A percentile compares a stretch with the other conserved stretches of the same genome.
Evolutionary conservation across 108 stramenopile genomes (phyloP).

Genomic region (Cyclotella baltica): DNA sequence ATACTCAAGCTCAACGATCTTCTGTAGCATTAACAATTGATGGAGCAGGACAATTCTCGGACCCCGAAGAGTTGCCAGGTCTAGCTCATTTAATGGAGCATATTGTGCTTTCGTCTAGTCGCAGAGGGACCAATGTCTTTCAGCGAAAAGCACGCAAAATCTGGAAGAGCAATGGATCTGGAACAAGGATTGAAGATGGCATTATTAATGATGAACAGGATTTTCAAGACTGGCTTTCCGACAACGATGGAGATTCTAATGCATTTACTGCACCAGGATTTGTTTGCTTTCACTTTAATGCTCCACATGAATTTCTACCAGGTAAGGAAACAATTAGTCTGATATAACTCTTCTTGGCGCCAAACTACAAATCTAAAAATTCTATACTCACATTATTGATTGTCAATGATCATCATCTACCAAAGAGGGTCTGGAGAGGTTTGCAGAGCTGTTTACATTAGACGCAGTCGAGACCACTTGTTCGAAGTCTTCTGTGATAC

Average conservation of each 20-base stretch:
- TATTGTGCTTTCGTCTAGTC: constrained; percentile 62
- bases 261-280: constrained; percentile 75
- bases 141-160: constrained; percentile 39
- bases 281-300: constrained; percentile 82
- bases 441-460: constrained; percentile 60
- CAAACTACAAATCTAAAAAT: background rate
- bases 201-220: constrained; percentile 36
- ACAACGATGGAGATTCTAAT: constrained; percentile 75
- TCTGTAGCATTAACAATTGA: constrained; percentile 70
- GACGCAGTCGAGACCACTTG: constrained; percentile 54
- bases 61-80: constrained; percentile 66
- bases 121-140: constrained; percentile 26
- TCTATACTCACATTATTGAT: no score
- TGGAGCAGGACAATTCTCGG: constrained; percentile 79
- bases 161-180: constrained; percentile 66
- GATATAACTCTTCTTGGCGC: background rate
- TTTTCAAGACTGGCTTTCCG: constrained; percentile 76
- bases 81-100: constrained; percentile 86
- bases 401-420: no score
- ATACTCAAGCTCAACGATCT: constrained; percentile 46
- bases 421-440: constrained; percentile 64
- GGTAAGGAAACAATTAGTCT: background rate
- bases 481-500: constrained; percentile 39
- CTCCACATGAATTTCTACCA: constrained; percentile 51
- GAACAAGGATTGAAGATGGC: background rate